Percentiles rank a stretch among this genome's conserved stretches.
Evolutionary conservation across 805 yeast genomes (phyloP).

Genomic region (Candida wancherniae): DNA sequence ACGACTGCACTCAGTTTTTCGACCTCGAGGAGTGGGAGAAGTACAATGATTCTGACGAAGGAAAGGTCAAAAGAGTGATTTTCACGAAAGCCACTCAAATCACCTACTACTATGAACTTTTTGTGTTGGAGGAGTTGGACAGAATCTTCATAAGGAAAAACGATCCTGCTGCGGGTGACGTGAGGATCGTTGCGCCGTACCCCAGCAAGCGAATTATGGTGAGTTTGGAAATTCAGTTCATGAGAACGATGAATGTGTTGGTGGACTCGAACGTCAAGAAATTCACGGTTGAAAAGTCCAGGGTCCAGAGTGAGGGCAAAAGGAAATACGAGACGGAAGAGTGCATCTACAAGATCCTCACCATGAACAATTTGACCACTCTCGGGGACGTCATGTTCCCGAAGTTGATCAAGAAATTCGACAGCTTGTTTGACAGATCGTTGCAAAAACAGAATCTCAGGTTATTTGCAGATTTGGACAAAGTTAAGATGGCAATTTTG

Average conservation of each 20-base stretch:
- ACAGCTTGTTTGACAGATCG: constrained; percentile 30
- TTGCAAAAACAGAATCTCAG: constrained; percentile 35
- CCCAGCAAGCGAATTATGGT: constrained; percentile 39
- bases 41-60: constrained; percentile 13
- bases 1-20: constrained; percentile 41
- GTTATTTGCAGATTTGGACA: constrained; percentile 38
- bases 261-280: constrained; percentile 39
- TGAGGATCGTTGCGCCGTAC: constrained; percentile 31
- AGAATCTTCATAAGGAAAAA: constrained; percentile 21
- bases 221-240: constrained; percentile 41
- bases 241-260: constrained; percentile 38
- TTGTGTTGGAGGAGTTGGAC: constrained; percentile 28
- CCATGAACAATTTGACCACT: constrained; percentile 41
- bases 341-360: constrained; percentile 34
- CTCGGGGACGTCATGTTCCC: constrained; percentile 31
- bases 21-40: constrained; percentile 41
- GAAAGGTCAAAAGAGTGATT: constrained; percentile 18
- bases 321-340: constrained; percentile 18
- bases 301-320: constrained; percentile 9
- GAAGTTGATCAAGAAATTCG: constrained; percentile 28
- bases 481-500: constrained; percentile 34
- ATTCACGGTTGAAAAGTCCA: constrained; percentile 21
- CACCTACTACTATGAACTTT: constrained; percentile 33
- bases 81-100: constrained; percentile 33
- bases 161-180: constrained; percentile 14